phyloP scores from a whole-genome alignment of 2,329 filamentous ascomycete species.

The Graphilbum sp. region DNA sequence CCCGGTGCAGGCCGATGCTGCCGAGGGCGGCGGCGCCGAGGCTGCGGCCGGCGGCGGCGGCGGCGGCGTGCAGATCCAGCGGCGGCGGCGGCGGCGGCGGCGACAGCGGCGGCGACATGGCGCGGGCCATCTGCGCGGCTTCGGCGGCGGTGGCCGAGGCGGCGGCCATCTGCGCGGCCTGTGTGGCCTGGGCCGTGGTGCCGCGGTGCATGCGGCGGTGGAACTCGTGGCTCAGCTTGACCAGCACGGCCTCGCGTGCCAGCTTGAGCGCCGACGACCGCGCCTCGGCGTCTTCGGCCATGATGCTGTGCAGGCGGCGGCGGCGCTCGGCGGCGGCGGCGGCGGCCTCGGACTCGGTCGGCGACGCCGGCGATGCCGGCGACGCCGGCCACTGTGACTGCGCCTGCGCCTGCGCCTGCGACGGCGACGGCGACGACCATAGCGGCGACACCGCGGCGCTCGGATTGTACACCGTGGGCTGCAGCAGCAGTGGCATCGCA shows the following conservation, averaged over 20 bases:
- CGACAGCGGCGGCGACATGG: not conserved
- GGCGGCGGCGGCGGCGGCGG: too few relatives aligned
- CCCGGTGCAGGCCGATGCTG: constrained; percentile 4
- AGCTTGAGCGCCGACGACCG: constrained; percentile 37
- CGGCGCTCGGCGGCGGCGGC: constrained; percentile 27
- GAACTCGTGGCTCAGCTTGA: constrained; percentile 40
- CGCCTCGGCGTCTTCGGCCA: constrained; percentile 38
- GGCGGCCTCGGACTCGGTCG: not conserved
- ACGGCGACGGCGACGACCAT: constrained; percentile 4
- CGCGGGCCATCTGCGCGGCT: not conserved
- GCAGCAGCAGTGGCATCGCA: too few relatives aligned
- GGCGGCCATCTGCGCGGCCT: constrained; percentile 1
- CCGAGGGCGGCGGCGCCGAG: constrained; percentile 1
- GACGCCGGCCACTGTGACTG: too few relatives aligned
- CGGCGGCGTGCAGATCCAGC: too few relatives aligned
- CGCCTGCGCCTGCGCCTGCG: too few relatives aligned
- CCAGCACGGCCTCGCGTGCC: constrained; percentile 43
- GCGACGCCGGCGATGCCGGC: not conserved
- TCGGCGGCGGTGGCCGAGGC: constrained; percentile 5
- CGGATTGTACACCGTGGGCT: constrained; percentile 37
- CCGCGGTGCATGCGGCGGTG: constrained; percentile 9
- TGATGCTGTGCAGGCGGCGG: constrained; percentile 22
- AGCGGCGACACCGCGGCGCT: not conserved
- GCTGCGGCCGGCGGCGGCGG: not conserved
- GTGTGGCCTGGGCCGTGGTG: constrained; percentile 3